Conservation (phyloP, 2,329 filamentous ascomycete species). For the Harringtonia lauricola region DNA sequence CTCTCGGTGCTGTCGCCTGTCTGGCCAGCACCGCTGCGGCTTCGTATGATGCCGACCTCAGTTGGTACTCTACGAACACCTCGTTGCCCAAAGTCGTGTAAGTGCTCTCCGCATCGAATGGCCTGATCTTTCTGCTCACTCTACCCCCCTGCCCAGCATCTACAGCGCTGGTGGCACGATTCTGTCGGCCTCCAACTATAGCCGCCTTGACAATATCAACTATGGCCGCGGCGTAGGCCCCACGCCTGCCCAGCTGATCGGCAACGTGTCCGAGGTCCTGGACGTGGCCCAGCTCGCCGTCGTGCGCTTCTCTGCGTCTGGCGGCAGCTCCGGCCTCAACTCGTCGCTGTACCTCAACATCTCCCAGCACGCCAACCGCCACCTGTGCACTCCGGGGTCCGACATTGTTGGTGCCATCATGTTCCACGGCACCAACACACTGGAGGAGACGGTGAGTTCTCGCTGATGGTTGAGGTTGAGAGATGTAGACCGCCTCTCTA, state of each 20-base stretch:
- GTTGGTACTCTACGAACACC: too few species aligned
- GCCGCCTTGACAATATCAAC: conserved; percentile 21
- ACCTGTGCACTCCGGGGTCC: conserved; percentile 18
- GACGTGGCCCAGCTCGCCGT: conserved; percentile 20
- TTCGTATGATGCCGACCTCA: too few species aligned
- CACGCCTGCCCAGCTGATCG: conserved; percentile 16
- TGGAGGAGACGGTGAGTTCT: conserved; percentile 35
- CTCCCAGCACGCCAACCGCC: conserved; percentile 19
- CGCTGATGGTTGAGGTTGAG: not conserved
- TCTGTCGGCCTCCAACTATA: conserved; percentile 22
- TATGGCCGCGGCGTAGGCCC: conserved; percentile 18
- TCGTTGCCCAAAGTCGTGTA: too few species aligned
- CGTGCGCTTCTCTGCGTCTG: conserved; percentile 14
- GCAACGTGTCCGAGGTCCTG: conserved; percentile 20
- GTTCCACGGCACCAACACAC: conserved; percentile 40
- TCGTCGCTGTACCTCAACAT: conserved; percentile 22
- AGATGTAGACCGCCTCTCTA: not conserved
- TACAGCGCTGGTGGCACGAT: conserved; percentile 13
- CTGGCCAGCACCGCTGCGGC: too few species aligned
- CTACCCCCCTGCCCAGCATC: too few species aligned
- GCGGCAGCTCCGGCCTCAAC: conserved; percentile 20
- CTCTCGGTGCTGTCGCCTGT: too few species aligned
- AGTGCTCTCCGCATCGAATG: too few species aligned
- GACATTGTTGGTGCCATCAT: conserved; percentile 20
- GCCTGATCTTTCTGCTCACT: too few species aligned